phyloP scores from a whole-genome alignment of 1,284 basidiomycete species.

The Apiotrichum laibachii region DNA sequence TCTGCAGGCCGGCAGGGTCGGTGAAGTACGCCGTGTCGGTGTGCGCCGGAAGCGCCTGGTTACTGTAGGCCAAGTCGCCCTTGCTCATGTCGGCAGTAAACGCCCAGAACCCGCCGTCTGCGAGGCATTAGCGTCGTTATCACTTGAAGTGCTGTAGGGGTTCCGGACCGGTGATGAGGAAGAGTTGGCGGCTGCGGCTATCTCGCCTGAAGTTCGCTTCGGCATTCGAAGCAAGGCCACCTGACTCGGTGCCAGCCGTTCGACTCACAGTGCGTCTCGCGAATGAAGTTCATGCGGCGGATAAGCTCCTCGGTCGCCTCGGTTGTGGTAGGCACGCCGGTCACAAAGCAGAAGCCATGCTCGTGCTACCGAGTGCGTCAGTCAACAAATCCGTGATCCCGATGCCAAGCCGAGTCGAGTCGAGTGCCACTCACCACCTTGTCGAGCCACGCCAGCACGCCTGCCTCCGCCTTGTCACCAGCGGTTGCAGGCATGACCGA shows the following conservation, averaged over 20 bases:
- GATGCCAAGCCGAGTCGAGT: neutral
- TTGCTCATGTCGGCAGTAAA: conserved; percentile 89
- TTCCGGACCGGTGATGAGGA: no score
- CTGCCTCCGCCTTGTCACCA: conserved; percentile 54
- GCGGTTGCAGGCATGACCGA: conserved; percentile 61
- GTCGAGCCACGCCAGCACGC: conserved; percentile 75
- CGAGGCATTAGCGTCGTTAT: conserved; percentile 1
- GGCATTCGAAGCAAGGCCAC: no score
- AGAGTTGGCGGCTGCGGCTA: no score
- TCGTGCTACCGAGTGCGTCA: conserved; percentile 57
- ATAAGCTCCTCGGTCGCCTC: conserved; percentile 81
- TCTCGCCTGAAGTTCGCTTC: no score
- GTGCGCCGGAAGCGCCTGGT: conserved; percentile 80
- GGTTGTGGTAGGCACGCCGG: conserved; percentile 73
- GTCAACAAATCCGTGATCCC: neutral
- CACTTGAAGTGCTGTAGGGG: neutral
- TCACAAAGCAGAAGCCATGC: conserved; percentile 86
- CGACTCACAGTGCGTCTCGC: conserved; percentile 82
- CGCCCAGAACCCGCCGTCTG: conserved; percentile 93
- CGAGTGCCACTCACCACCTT: conserved; percentile 63
- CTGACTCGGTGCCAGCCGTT: no score
- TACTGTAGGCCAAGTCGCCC: conserved; percentile 86
- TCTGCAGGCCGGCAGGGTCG: conserved; percentile 86
- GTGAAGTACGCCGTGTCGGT: conserved; percentile 96
- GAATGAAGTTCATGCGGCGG: conserved; percentile 77